Base-by-base conservation (phyloP, 495 filamentous ascomycete species). In the Xylaria bambusicola region DNA sequence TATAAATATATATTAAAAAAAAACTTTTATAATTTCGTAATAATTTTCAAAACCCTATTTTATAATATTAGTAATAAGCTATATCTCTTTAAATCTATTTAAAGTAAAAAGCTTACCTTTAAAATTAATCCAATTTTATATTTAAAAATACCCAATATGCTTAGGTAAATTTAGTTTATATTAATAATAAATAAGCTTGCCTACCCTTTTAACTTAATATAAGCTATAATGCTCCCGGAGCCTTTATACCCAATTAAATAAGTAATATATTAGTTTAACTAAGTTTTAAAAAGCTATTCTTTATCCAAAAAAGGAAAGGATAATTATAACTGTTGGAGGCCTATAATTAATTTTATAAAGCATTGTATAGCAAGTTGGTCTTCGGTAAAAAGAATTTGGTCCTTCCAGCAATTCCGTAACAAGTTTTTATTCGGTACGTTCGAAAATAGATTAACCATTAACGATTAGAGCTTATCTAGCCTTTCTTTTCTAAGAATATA, bases 241-340 rank as follows among this genome's bases (percentile, higher is more conserved):
- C 94, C 94, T 73, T 99, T 95, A 62, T 99, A 94, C 10, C 94
- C 94, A 62, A 99, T 93, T 45, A 99, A 73, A 67, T 99, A 95
- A 66, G 88, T 89, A 62, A 97, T 83, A 68, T 98, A 99, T 35
- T 91, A 84, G 63, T 89, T 89, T 13, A 95, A 95, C 50, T 96
- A 92, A 7, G 86, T 83, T 64, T 91, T 86, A 72, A 86, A 96
- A 52, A 93, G 72, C 9, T 84, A 67, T 58, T 98, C 92, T 71
- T 98, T 91, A 67, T 97, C 93, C 47, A 91, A 75, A 70, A 90
- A 97, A 0, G 92, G 90, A 73, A 98, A 98, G 60, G 81, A 86
- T 55, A 99, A 82, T 46, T 93, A 90, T 64, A 99, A 76, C 27
- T 87, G 85, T 48, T 91, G 82, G 17, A 86, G 85, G 60, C 98